Evolutionary conservation across 495 filamentous ascomycete genomes (phyloP).

Genomic region (Aspergillus saccharolyticus): DNA sequence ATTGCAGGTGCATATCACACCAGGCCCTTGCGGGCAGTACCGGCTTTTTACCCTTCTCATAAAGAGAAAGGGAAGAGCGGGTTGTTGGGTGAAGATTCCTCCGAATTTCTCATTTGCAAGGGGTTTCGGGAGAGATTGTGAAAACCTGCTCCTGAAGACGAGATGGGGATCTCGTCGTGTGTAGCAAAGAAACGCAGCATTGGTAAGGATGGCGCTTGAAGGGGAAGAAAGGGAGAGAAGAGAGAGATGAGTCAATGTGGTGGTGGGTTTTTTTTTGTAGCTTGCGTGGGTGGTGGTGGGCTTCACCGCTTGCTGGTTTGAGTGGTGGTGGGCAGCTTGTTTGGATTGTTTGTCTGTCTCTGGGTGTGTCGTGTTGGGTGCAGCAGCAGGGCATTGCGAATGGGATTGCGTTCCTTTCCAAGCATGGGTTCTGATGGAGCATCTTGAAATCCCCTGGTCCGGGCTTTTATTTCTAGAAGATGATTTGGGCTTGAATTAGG

Average conservation of each 20-base stretch:
- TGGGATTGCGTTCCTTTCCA: background rate
- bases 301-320: slow-evolving; percentile 14
- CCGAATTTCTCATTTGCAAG: slow-evolving; percentile 99
- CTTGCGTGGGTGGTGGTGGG: background rate
- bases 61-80: slow-evolving; percentile 34
- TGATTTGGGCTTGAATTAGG: too few species aligned
- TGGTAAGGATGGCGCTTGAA: slow-evolving; percentile 87
- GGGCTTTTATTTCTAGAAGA: background rate
- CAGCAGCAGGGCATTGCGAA: background rate
- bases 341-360: background rate
- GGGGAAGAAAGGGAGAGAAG: slow-evolving; percentile 39
- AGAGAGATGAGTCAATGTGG: slow-evolving; percentile 10
- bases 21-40: slow-evolving; percentile 87
- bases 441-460: background rate
- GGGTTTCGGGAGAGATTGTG: too few species aligned
- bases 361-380: too few species aligned
- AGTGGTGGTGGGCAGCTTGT: background rate
- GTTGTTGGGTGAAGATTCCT: slow-evolving; percentile 82
- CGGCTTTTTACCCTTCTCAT: slow-evolving; percentile 24
- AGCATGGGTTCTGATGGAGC: background rate
- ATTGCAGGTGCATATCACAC: slow-evolving; percentile 87
- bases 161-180: slow-evolving; percentile 52
- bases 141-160: slow-evolving; percentile 26
- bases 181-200: slow-evolving; percentile 99
- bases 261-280: slow-evolving; percentile 7